Percentiles rank a stretch among this genome's conserved stretches.
Evolutionary conservation across 306 rosid species (phyloP).

Genomic region (Clitoria ternatea): DNA sequence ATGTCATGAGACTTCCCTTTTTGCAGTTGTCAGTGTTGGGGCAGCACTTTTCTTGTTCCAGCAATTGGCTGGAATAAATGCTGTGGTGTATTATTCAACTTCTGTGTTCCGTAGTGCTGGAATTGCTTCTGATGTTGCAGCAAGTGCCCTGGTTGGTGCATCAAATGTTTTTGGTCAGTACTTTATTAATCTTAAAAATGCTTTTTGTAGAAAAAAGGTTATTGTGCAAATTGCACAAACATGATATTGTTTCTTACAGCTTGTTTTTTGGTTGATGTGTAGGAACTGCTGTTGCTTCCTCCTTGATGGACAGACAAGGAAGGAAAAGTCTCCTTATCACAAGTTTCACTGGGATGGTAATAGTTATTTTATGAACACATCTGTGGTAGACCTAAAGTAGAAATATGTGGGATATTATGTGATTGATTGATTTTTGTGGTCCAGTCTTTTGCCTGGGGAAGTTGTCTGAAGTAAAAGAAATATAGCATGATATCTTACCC

Average conservation of each 20-base stretch:
- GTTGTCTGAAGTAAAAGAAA: not conserved
- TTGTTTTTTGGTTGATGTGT: constrained; percentile 24
- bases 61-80: constrained; percentile 94
- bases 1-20: not conserved
- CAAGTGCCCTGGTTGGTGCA: constrained; percentile 96
- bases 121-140: constrained; percentile 92
- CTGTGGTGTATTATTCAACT: constrained; percentile 95
- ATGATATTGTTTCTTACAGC: constrained; percentile 16
- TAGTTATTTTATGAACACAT: constrained; percentile 1
- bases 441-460: not conserved
- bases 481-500: not conserved
- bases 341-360: constrained; percentile 95
- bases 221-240: not conserved
- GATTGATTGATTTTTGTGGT: not conserved
- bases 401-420: constrained; percentile 3
- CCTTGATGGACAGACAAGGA: constrained; percentile 95
- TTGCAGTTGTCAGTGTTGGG: constrained; percentile 95
- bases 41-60: constrained; percentile 93
- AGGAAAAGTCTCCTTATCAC: constrained; percentile 87
- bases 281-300: constrained; percentile 92
- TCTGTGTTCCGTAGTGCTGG: constrained; percentile 97
- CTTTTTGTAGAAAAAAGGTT: not conserved
- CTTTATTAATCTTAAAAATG: not conserved
- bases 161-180: constrained; percentile 91
- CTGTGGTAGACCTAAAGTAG: not conserved